Evolutionary conservation across 768 basidiomycete genomes (phyloP).

Genomic region (Pleurotus giganteus): DNA sequence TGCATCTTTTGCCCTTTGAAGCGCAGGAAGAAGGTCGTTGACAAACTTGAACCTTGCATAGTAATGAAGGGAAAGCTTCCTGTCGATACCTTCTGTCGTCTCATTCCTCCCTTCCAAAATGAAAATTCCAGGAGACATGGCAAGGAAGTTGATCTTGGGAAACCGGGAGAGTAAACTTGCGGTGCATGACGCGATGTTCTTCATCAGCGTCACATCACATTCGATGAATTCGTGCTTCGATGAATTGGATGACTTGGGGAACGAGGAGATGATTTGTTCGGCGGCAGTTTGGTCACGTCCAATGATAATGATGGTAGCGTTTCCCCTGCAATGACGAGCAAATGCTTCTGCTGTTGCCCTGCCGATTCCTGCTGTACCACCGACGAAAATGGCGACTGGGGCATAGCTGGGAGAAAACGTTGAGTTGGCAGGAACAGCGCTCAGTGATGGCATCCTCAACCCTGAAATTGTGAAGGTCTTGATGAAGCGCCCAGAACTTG

Average conservation of each 20-base stretch:
- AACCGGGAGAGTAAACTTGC: too few species aligned
- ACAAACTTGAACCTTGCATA: too few species aligned
- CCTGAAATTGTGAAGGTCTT: too few species aligned
- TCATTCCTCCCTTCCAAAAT: too few species aligned
- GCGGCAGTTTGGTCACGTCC: conserved; percentile 50
- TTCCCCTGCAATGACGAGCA: conserved; percentile 38
- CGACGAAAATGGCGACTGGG: conserved; percentile 37
- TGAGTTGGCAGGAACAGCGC: background rate
- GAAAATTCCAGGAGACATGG: too few species aligned
- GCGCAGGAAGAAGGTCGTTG: too few species aligned
- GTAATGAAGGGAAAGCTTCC: too few species aligned
- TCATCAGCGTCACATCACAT: too few species aligned
- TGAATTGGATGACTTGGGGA: conserved; percentile 22
- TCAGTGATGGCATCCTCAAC: background rate
- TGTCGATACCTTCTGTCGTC: too few species aligned
- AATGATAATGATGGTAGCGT: conserved; percentile 50
- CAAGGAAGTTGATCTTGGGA: too few species aligned
- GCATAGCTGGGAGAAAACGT: conserved; percentile 4
- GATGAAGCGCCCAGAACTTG: background rate
- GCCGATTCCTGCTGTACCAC: conserved; percentile 48
- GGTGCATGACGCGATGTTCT: too few species aligned
- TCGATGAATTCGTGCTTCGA: conserved; percentile 44
- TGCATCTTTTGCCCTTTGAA: too few species aligned
- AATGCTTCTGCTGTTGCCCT: conserved; percentile 44
- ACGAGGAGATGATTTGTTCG: conserved; percentile 37